phyloP scores from a whole-genome alignment of 1,284 basidiomycete genomes.

The Rhodotorula sp. region DNA sequence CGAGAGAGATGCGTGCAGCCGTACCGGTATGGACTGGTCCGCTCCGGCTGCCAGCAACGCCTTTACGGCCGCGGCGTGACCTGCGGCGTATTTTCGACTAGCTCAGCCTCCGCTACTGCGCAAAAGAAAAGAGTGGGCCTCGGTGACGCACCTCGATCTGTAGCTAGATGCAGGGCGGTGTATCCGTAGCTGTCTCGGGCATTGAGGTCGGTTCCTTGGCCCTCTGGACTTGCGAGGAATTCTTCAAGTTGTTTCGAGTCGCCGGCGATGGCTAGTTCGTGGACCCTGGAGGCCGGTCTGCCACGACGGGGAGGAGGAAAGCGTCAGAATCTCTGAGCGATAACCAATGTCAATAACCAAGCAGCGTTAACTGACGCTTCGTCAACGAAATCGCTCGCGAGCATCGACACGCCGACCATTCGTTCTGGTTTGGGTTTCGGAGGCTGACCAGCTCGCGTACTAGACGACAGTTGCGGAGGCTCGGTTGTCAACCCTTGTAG shows the following conservation, averaged over 20 bases:
- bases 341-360: not conserved
- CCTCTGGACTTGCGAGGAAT: constrained; percentile 55
- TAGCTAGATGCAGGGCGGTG: constrained; percentile 77
- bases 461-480: too few species aligned
- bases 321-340: too few species aligned
- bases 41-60: constrained; percentile 66
- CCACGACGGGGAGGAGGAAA: not conserved
- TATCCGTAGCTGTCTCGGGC: constrained; percentile 66
- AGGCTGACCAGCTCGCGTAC: too few species aligned
- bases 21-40: constrained; percentile 62
- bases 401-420: constrained; percentile 68
- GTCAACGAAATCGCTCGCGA: constrained; percentile 68
- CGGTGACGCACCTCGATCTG: constrained; percentile 60
- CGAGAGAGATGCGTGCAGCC: not conserved
- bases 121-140: not conserved
- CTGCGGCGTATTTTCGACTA: not conserved
- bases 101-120: not conserved
- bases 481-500: constrained; percentile 52
- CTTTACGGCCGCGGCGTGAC: constrained; percentile 60
- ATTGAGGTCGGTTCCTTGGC: constrained; percentile 53
- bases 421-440: constrained; percentile 60
- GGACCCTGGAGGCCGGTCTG: constrained; percentile 51
- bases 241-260: constrained; percentile 55
- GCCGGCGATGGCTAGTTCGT: constrained; percentile 64
- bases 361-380: constrained; percentile 29